Percentiles rank a stretch among this genome's conserved stretches.
Evolutionary conservation across 768 basidiomycete genomes (phyloP).

Genomic region (Tulasnella sp.): DNA sequence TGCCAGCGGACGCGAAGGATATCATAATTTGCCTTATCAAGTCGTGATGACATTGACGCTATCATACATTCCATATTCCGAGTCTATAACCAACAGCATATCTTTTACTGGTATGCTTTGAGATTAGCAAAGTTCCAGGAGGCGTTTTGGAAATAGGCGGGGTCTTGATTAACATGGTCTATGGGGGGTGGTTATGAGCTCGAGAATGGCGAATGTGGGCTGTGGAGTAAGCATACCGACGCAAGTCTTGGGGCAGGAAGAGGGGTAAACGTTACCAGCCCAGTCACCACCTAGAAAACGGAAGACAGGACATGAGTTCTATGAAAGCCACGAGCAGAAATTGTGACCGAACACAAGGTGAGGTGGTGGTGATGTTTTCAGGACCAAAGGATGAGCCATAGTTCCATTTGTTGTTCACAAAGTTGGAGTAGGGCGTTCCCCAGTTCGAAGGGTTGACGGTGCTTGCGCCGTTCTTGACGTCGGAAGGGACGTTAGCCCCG

Average conservation of each 20-base stretch:
- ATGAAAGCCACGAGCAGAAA: conserved; percentile 17
- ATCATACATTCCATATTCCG: too few relatives aligned
- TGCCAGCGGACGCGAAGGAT: too few relatives aligned
- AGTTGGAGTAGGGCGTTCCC: conserved; percentile 18
- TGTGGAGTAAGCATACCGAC: conserved; percentile 10
- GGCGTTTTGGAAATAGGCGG: conserved; percentile 20
- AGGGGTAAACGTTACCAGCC: conserved; percentile 20
- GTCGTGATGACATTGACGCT: too few relatives aligned
- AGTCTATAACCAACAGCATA: too few relatives aligned
- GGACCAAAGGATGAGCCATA: conserved; percentile 17
- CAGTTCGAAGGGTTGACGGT: conserved; percentile 15
- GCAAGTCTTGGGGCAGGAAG: conserved; percentile 18
- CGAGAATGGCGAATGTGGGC: background rate
- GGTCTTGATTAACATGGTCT: conserved; percentile 21
- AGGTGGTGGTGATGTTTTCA: conserved; percentile 20
- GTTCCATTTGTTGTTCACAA: conserved; percentile 18
- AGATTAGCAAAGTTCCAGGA: conserved; percentile 21
- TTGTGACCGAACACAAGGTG: conserved; percentile 19
- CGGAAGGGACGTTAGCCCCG: conserved; percentile 8
- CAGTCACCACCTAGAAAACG: conserved; percentile 17
- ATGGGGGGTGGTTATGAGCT: background rate
- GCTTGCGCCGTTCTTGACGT: conserved; percentile 14
- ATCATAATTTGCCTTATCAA: too few relatives aligned
- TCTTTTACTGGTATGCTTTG: conserved; percentile 19
- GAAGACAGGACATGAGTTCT: conserved; percentile 26